phyloP scores from a whole-genome alignment of 2,329 filamentous ascomycete species.

The Botrytis paeoniae region DNA sequence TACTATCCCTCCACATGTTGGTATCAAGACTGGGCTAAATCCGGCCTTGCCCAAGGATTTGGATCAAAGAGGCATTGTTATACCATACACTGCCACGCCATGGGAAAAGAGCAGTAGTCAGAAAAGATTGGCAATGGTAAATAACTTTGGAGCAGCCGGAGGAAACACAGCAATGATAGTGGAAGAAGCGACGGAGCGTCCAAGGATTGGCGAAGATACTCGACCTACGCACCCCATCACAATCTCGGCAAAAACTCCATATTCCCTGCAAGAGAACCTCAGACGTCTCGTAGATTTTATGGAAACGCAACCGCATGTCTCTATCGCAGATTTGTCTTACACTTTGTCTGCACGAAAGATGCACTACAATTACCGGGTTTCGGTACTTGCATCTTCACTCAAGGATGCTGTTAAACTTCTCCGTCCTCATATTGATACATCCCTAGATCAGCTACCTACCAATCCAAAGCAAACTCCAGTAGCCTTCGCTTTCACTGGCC shows the following conservation, averaged over 20 bases:
- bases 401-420: neutral
- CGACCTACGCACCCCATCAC: constrained; percentile 45
- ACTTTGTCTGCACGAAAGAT: constrained; percentile 47
- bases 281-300: constrained; percentile 27
- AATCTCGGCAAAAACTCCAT: constrained; percentile 46
- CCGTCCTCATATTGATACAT: constrained; percentile 34
- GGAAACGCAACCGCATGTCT: constrained; percentile 27
- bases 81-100: constrained; percentile 20
- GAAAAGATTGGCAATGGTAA: constrained; percentile 42
- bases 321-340: constrained; percentile 34
- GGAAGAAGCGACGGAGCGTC: constrained; percentile 34
- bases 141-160: constrained; percentile 46
- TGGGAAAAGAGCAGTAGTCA: constrained; percentile 38
- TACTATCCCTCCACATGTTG: constrained; percentile 23
- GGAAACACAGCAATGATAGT: constrained; percentile 37
- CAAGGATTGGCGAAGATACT: constrained; percentile 39
- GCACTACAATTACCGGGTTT: constrained; percentile 57
- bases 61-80: constrained; percentile 29
- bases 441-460: constrained; percentile 34
- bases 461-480: constrained; percentile 41
- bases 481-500: constrained; percentile 9
- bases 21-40: constrained; percentile 29
- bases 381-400: neutral
- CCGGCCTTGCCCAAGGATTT: constrained; percentile 35
- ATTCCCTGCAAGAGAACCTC: constrained; percentile 30